Conservation (phyloP, 2,329 filamentous ascomycete genomes). For the Stagonosporopsis rhizophila region DNA sequence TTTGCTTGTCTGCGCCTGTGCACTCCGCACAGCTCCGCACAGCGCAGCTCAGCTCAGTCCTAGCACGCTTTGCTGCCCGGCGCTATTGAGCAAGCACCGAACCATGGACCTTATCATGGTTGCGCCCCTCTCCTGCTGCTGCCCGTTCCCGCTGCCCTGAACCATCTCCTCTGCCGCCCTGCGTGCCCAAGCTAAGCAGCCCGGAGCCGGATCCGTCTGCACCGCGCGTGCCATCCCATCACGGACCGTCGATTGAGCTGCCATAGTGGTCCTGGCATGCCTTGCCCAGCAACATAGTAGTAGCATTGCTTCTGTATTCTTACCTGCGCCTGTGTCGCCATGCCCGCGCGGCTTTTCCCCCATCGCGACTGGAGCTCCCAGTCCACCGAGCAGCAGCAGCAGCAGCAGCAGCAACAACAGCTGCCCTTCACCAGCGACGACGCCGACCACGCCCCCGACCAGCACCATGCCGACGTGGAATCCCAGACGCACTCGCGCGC, state of each 20-base stretch:
- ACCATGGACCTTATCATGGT: slow-evolving; percentile 1
- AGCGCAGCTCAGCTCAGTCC: slow-evolving; percentile 4
- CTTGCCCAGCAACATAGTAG: not conserved
- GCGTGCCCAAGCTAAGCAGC: not conserved
- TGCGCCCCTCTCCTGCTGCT: not conserved
- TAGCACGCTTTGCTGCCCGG: slow-evolving; percentile 15
- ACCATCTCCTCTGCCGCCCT: not conserved
- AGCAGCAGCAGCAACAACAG: slow-evolving; percentile 1
- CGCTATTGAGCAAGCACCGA: slow-evolving; percentile 11
- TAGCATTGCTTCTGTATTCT: not conserved
- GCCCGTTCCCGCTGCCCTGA: slow-evolving; percentile 4
- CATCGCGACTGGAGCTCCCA: slow-evolving; percentile 9
- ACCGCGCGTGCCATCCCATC: not conserved
- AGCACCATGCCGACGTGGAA: slow-evolving; percentile 30
- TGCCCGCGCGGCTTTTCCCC: slow-evolving; percentile 15
- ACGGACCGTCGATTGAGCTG: slow-evolving; percentile 1
- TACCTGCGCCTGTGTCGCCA: not conserved
- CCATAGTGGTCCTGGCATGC: slow-evolving; percentile 10
- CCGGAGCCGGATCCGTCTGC: slow-evolving; percentile 1
- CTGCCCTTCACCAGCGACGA: slow-evolving; percentile 47
- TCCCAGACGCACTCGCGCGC: slow-evolving; percentile 35
- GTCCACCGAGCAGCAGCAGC: slow-evolving; percentile 13
- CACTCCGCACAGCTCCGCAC: not conserved
- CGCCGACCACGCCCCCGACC: slow-evolving; percentile 35
- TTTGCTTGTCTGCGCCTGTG: slow-evolving; percentile 4